Base-by-base conservation (phyloP, 495 filamentous ascomycete genomes). In the Ascodesmis nigricans region DNA sequence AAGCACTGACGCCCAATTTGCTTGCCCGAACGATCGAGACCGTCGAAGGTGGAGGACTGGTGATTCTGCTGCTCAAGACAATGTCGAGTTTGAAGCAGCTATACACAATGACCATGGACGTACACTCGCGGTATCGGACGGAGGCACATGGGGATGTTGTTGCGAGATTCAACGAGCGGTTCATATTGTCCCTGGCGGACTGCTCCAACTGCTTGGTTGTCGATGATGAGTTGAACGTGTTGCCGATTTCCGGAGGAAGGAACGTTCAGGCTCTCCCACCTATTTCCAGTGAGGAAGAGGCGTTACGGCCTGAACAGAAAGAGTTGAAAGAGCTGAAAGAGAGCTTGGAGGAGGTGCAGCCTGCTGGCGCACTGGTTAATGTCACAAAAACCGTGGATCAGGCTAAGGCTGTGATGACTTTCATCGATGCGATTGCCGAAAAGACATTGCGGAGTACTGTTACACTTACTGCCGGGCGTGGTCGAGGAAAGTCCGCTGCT, bases 51-150 rank as follows among this genome's bases (percentile, higher is more conserved):
- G 90, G 90, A 36, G 90, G 90, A 18, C 56, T 95, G 46, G 83
- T 95, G 0, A 55, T 99, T 13, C 55, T 99, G 39, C 62, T 99
- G 21, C 55, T 99, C 21, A 95, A 93, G 59, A 78, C 84, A 41
- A 93, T 99, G 83, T 87, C 63, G 44, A 92, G 81, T 54, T 58
- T 99, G 58, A 92, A 93, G 56, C 83, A 99, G 56, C 67, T 99
- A 0, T 99, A 93, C 56, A 92, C 84, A 3, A 53, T 99, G 47
- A 81, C 81, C 18, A 99, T 99, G 90, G 90, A 95, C 53, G 75
- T 93, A 27, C 90, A 99, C 55, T 81, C 87, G 16, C 66, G 90
- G 52, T 99, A 95, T 58, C 65, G 90, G 37, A 99, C 90, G 24
- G 90, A 99, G 53, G 90, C 90, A 4, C 81, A 95, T 53, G 76